Conservation (phyloP, 129 eudicot genomes). For the Oenanthe sinensis region DNA sequence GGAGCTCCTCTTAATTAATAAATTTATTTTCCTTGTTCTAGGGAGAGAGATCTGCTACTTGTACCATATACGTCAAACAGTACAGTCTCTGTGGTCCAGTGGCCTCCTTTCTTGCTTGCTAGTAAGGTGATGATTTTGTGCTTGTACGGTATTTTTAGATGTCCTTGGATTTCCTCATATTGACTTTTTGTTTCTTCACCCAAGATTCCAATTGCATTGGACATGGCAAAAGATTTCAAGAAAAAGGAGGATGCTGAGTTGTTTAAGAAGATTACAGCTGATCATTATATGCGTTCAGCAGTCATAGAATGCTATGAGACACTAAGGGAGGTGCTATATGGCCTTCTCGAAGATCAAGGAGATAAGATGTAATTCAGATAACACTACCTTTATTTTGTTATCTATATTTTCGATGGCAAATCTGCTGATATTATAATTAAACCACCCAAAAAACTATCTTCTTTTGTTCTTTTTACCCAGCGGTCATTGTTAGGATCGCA, state of each 20-base stretch:
- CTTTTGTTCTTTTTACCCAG: not conserved
- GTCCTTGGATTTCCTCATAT: not conserved
- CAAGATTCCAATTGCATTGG: constrained; percentile 97
- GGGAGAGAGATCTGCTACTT: constrained; percentile 95
- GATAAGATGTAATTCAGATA: constrained; percentile 50
- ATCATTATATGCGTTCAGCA: constrained; percentile 83
- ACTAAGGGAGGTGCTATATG: constrained; percentile 41
- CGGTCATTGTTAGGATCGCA: not conserved
- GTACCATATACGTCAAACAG: constrained; percentile 71
- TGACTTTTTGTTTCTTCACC: constrained; percentile 17
- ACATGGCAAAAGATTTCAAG: constrained; percentile 95
- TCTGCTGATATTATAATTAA: not conserved
- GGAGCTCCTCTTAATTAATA: not conserved
- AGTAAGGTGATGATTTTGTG: constrained; percentile 57
- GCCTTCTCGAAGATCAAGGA: constrained; percentile 45
- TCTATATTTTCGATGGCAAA: no score
- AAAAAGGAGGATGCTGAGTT: constrained; percentile 76
- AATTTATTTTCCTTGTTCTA: constrained; percentile 14
- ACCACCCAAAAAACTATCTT: not conserved
- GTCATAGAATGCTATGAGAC: constrained; percentile 91
- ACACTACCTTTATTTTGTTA: not conserved
- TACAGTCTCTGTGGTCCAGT: constrained; percentile 75
- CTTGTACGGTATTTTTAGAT: constrained; percentile 2
- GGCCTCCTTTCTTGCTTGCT: constrained; percentile 99
- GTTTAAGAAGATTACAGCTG: constrained; percentile 68